phyloP scores from a whole-genome alignment of 73 alveolate genomes.

The Paramecium caudatum region DNA sequence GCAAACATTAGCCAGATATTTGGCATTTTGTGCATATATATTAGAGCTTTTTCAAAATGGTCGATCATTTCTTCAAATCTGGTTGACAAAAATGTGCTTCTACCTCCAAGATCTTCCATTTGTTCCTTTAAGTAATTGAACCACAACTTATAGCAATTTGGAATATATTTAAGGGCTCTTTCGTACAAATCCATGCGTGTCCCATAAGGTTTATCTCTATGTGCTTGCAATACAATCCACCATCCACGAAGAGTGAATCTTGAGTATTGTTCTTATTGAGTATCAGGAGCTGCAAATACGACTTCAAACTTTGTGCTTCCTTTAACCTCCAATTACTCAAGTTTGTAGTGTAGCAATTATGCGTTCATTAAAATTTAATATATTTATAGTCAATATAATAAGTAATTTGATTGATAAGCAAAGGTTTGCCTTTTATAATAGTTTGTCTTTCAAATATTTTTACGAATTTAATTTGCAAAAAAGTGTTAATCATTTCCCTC shows the following conservation, averaged over 20 bases:
- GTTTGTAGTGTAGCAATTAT: constrained; percentile 55
- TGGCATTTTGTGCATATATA: constrained; percentile 95
- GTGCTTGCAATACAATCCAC: constrained; percentile 65
- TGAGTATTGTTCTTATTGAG: constrained; percentile 27
- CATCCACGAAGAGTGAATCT: constrained; percentile 55
- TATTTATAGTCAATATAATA: no score
- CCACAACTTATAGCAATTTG: constrained; percentile 96
- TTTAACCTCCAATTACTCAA: constrained; percentile 42
- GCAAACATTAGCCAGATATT: constrained; percentile 95
- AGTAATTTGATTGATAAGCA: no score
- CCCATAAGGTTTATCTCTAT: constrained; percentile 56
- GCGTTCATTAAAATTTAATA: constrained; percentile 43
- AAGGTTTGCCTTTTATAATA: no score
- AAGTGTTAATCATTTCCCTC: no score
- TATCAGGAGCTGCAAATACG: constrained; percentile 66
- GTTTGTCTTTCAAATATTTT: no score
- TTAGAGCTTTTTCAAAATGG: constrained; percentile 90
- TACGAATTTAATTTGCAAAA: no score
- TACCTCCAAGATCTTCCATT: constrained; percentile 83
- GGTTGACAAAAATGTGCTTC: constrained; percentile 65
- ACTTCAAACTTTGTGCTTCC: constrained; percentile 47
- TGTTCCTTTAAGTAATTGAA: constrained; percentile 93
- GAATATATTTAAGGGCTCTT: constrained; percentile 90
- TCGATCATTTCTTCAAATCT: constrained; percentile 43
- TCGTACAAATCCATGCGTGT: constrained; percentile 91